Evolutionary conservation across 345 rosid species (phyloP), one percentile per base, ranked within the genome.

Genomic region (thale cress (Arabidopsis thaliana)): DNA sequence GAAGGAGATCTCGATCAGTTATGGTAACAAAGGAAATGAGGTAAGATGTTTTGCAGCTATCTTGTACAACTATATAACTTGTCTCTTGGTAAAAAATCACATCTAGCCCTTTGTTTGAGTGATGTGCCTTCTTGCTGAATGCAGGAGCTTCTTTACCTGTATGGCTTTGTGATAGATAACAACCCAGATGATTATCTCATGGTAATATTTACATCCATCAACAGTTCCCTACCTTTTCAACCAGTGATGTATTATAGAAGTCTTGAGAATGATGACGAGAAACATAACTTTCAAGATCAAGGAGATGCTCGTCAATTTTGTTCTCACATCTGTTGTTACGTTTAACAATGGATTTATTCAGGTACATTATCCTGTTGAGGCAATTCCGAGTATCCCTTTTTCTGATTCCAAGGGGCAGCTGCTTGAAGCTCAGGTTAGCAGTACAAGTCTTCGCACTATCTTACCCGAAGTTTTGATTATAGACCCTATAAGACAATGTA

Each of bases 1-100:
- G 78, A 87, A 85, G 76, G 97, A 91, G 87, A 84, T 94, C 72
- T 78, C 82, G 50, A 94, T 94, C 64, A 91, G 96, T 83, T 94
- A 91, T 81, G 97, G 98, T 50, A 85, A 83, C 87, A 94, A 91
- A 84, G 97, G 98, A 69, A 94, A 94, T 79, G 97, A 94, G 96
- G 98, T 94, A 87, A 72, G 58, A 12, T 40, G 8, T 23, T 66
- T 23, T 58, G 52, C 60, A 62, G 28, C 53, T 59, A 42, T 51
- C 25, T 14, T 60, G 57, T 67, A 8, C n/a, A 20, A 66, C 32
- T 16, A 23, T 45, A 23, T 57, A 23, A 36, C 5, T 34, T 9
- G 44, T 53, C 22, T 13, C 30, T 32, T 74, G 49, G 61, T 40
- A 22, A 49, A 46, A 53, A 2, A 32, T 58, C 65, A 46, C 62